Evolutionary conservation across 352 stramenopile species (phyloP), one percentile per base, ranked within the genome.

Genomic region (Phytophthora citrophthora): DNA sequence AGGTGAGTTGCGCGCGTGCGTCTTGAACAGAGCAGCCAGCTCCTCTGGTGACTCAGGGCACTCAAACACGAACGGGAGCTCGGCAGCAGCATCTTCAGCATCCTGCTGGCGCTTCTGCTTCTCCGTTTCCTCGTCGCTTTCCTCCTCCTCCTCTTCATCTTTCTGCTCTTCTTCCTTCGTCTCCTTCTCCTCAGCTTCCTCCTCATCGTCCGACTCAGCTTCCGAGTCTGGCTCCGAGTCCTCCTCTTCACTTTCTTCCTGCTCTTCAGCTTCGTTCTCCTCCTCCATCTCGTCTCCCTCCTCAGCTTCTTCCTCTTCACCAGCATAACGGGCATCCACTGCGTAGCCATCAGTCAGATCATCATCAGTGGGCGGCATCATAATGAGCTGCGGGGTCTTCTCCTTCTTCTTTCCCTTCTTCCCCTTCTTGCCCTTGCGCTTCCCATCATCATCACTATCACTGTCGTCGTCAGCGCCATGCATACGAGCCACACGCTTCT

Each of bases 21-120:
- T 57, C 36, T 87, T 83, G 64, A 99, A 98, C 11, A 99, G 68
- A 41, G 79, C 77, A 18, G 88, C 71, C 23, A 99, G 78, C 7
- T 96, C 90, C 38, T 98, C 93, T 2, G 96, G 80, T 18, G 90
- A 96, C 56, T 95, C 91, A 0, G 95, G 93, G 23, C 95, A 98
- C 53, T 95, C 83, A 63, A 99, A 98, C 36, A 98, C 94, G 68
- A 97, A 98, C 43, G 96, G 96, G 50, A 99, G 96, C 59, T 97
- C 83, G 3, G 86, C 79, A 32, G 85, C 73, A 40, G 76, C 72
- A 36, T 83, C 73, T 36, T 81, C 71, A 31, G 83, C 84, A 41
- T 84, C 72, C 41, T 86, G 62, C 1, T 75, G 50, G 6, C 67
- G 62, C 29, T 82, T 77, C 53, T 95, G 90, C 59, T 97, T 89